Percentiles rank a stretch among this genome's conserved stretches.
Conservation (phyloP, 371 early-diverging fungal genomes). For the Cokeromyces recurvatus region DNA sequence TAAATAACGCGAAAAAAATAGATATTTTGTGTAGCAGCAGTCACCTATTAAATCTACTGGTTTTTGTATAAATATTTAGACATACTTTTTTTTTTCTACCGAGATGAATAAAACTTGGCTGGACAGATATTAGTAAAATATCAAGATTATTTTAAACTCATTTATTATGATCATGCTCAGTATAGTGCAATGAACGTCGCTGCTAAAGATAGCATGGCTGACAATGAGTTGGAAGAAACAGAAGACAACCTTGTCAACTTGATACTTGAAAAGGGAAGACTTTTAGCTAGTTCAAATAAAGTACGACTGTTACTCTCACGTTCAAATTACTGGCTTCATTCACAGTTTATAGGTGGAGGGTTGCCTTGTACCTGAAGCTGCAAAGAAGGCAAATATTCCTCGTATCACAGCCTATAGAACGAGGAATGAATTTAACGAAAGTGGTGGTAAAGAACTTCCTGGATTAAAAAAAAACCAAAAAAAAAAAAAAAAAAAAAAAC, state of each 20-base stretch:
- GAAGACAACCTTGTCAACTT: slow-evolving; percentile 8
- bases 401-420: slow-evolving; percentile 11
- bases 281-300: too few relatives aligned
- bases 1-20: too few relatives aligned
- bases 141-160: slow-evolving; percentile 13
- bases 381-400: too few relatives aligned
- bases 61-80: too few relatives aligned
- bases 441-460: slow-evolving; percentile 14
- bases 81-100: too few relatives aligned
- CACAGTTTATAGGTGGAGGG: slow-evolving; percentile 12
- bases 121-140: slow-evolving; percentile 13
- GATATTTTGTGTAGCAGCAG: too few relatives aligned
- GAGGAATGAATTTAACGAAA: slow-evolving; percentile 11
- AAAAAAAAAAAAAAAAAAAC: slow-evolving; percentile 1
- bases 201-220: too few relatives aligned
- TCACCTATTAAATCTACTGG: too few relatives aligned
- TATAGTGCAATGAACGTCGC: slow-evolving; percentile 10
- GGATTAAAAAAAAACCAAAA: slow-evolving; percentile 1
- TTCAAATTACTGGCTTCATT: slow-evolving; percentile 13
- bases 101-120: too few relatives aligned
- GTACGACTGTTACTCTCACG: slow-evolving; percentile 11
- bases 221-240: slow-evolving; percentile 12
- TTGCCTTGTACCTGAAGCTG: too few relatives aligned
- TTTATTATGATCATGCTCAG: slow-evolving; percentile 9
- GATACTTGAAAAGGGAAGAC: slow-evolving; percentile 6